A percentile compares a stretch with the other conserved stretches of the same genome.
These are phyloP conservation scores for Linum lewisii DNA, from an alignment of 345 rosid genomes.

Conservation along the genomic window DNA sequence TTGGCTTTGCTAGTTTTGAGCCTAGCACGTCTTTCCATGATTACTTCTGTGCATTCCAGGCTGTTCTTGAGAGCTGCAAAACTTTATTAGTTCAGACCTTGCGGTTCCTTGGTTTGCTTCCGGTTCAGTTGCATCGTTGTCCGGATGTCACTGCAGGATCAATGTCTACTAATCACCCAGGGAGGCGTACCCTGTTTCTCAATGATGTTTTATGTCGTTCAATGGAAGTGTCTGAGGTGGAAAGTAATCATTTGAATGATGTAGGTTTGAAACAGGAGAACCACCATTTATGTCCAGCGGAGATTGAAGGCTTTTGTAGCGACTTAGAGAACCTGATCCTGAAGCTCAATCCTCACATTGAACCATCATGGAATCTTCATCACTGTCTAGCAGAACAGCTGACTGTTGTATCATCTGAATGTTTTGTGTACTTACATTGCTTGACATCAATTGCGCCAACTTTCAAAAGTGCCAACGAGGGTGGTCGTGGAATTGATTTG, in stretches of 20 bases:
- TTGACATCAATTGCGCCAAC: slow-evolving; percentile 34
- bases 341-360: slow-evolving; percentile 44
- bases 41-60: slow-evolving; percentile 57
- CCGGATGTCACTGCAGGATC: slow-evolving; percentile 18
- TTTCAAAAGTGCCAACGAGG: slow-evolving; percentile 28
- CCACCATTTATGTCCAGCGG: slow-evolving; percentile 31
- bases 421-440: slow-evolving; percentile 47
- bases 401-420: slow-evolving; percentile 41
- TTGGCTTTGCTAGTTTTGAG: slow-evolving; percentile 50
- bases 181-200: slow-evolving; percentile 37
- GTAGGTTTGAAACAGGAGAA: slow-evolving; percentile 16
- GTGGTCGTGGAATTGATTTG: slow-evolving; percentile 20
- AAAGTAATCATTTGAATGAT: slow-evolving; percentile 19
- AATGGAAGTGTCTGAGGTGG: slow-evolving; percentile 24
- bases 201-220: slow-evolving; percentile 24
- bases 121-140: slow-evolving; percentile 27
- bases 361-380: slow-evolving; percentile 58
- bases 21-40: slow-evolving; percentile 55
- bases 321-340: slow-evolving; percentile 38
- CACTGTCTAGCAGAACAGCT: slow-evolving; percentile 49
- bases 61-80: slow-evolving; percentile 52
- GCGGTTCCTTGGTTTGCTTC: slow-evolving; percentile 29
- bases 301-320: slow-evolving; percentile 38
- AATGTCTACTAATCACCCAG: slow-evolving; percentile 20
- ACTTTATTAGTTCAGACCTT: slow-evolving; percentile 34